Conservation (phyloP, 2,329 filamentous ascomycete genomes). For the Tricladium varicosporioides region DNA sequence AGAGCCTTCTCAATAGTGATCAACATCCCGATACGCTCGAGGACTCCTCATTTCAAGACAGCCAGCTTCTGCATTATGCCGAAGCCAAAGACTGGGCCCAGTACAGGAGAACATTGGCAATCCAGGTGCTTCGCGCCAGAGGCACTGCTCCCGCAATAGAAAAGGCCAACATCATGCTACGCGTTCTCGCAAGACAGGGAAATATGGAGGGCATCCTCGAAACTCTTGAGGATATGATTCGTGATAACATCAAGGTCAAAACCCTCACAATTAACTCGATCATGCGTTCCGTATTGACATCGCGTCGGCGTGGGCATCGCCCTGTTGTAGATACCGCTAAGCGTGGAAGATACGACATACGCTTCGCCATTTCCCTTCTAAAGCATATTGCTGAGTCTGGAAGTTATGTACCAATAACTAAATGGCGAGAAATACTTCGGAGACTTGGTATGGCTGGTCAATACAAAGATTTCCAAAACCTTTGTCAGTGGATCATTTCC, state of each 20-base stretch:
- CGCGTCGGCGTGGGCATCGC: conserved; percentile 31
- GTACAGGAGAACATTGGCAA: conserved; percentile 53
- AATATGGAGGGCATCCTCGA: conserved; percentile 32
- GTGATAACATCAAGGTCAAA: conserved; percentile 41
- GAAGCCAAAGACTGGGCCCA: conserved; percentile 47
- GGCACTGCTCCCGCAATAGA: conserved; percentile 35
- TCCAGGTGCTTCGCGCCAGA: conserved; percentile 44
- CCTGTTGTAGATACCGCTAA: conserved; percentile 12
- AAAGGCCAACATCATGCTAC: conserved; percentile 47
- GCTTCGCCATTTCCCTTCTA: conserved; percentile 43
- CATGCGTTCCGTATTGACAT: conserved; percentile 38
- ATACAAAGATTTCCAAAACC: conserved; percentile 48
- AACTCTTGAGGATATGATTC: conserved; percentile 47
- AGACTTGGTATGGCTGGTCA: conserved; percentile 56
- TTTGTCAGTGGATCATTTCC: conserved; percentile 48
- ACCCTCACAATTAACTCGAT: conserved; percentile 43
- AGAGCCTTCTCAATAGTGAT: conserved; percentile 47
- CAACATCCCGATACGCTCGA: conserved; percentile 64
- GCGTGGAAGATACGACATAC: conserved; percentile 30
- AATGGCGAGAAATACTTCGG: conserved; percentile 58
- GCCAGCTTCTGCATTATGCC: conserved; percentile 51
- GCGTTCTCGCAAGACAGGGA: conserved; percentile 35
- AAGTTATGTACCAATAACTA: conserved; percentile 38
- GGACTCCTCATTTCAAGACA: conserved; percentile 51
- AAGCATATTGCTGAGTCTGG: conserved; percentile 46